Base-by-base conservation (phyloP, 2,329 filamentous ascomycete genomes). In the Sclerotinia borealis region DNA sequence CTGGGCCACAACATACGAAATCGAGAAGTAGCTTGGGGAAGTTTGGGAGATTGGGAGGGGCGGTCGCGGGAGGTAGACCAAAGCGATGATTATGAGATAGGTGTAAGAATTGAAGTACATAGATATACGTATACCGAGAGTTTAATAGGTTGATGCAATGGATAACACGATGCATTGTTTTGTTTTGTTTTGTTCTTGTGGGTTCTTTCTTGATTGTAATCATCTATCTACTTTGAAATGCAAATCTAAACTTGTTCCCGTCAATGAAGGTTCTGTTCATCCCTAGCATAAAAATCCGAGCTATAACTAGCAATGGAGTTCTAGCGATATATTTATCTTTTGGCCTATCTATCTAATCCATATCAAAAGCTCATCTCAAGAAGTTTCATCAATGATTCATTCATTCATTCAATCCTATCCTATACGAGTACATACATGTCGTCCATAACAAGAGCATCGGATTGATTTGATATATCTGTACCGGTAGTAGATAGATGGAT, bases 1-100 rank as follows among this genome's bases (percentile, higher is more conserved):
- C 54, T 17, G 66, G 69, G 27, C 74, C 79, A 34, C 76, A 79
- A 48, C 75, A 77, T 37, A 77, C 80, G 39, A 90, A 89, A 76
- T 82, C 81, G 49, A 83, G 83, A 70, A 82, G 83, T 10, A 84
- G 86, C 51, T 76, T 92, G 47, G 85, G 87, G 6, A 87, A 90
- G 72, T 85, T 92, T 73, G 87, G 88, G 6, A 80, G 89, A 63
- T 76, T 92, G 5, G 87, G 87, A 51, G 88, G 87, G n/a, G 88
- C 89, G 39, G 87, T 90, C 19, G 79, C 86, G 36, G 49, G 85
- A 80, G 77, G 64, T 61, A 68, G 72, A 41, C 69, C 71, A 55
- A 86, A 86, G 74, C 80, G 84, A 69, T 80, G 77, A 68, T 72
- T 76, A 65, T 58, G 52, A 48, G 56, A 37, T 49, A 27, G 31